These are phyloP conservation scores for Beta lomatogona DNA, from an alignment of 179 eudicot species.

Conservation along the genomic window DNA sequence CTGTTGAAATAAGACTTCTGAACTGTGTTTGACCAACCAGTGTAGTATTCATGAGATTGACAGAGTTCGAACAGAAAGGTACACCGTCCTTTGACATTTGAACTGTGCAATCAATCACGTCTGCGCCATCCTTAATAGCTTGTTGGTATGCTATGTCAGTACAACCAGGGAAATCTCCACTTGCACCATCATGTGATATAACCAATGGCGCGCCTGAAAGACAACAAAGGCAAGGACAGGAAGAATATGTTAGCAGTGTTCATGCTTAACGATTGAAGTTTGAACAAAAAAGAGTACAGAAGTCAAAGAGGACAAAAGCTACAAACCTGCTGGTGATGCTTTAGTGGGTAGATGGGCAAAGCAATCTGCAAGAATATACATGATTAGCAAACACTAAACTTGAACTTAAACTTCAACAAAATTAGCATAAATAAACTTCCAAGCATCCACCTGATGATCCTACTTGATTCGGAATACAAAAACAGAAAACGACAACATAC, in stretches of 20 bases:
- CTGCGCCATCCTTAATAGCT: conserved; percentile 87
- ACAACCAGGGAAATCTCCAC: conserved; percentile 90
- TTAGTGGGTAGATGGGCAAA: conserved; percentile 68
- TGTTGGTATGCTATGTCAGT: conserved; percentile 70
- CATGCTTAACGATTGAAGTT: not conserved
- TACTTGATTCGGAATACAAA: not conserved
- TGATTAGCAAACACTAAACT: conserved; percentile 11
- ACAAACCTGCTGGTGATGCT: conserved; percentile 53
- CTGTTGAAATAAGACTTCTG: conserved; percentile 32
- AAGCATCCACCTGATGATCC: not conserved
- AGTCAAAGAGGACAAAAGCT: not conserved
- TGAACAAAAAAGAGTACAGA: not conserved
- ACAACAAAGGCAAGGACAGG: not conserved
- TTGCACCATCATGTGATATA: conserved; percentile 78
- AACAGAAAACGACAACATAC: not conserved
- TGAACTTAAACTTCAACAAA: too few relatives aligned
- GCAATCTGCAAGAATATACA: conserved; percentile 57
- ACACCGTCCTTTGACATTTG: conserved; percentile 80
- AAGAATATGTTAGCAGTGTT: not conserved
- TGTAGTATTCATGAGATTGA: conserved; percentile 72
- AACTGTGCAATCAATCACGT: conserved; percentile 85
- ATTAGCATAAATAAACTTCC: not conserved
- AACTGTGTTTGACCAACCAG: conserved; percentile 44
- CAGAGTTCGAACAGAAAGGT: conserved; percentile 75
- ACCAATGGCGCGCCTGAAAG: conserved; percentile 64